These are phyloP conservation scores for Conidiobolus coronatus DNA, from an alignment of 371 early-diverging fungal genomes.

Conservation along the genomic window DNA sequence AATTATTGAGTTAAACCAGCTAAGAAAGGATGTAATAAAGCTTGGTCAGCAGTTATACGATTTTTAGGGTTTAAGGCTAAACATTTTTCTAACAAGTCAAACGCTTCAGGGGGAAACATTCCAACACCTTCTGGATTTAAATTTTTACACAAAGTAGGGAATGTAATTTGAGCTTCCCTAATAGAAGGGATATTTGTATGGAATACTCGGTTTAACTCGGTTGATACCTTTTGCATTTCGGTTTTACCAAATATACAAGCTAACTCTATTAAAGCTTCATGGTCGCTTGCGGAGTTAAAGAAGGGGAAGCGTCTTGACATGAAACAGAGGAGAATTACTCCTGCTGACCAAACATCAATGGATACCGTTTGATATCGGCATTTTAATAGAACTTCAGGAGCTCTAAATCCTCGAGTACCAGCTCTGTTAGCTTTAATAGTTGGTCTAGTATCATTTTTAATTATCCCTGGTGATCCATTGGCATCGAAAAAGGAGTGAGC, in stretches of 20 bases:
- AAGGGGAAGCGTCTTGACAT: conserved; percentile 81
- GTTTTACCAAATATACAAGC: conserved; percentile 65
- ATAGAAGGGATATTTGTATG: conserved; percentile 27
- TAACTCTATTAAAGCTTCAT: conserved; percentile 78
- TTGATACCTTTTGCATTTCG: conserved; percentile 52
- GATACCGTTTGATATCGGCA: conserved; percentile 48
- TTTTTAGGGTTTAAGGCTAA: conserved; percentile 18
- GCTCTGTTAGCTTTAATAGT: conserved; percentile 72
- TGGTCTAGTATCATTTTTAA: conserved; percentile 26
- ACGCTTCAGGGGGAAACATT: conserved; percentile 10
- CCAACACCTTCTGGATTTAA: conserved; percentile 12
- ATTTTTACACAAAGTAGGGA: conserved; percentile 13
- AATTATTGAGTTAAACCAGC: neutral
- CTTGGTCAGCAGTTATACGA: conserved; percentile 30
- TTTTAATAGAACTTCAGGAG: conserved; percentile 90
- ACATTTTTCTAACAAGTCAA: conserved; percentile 19
- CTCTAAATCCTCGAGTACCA: conserved; percentile 95
- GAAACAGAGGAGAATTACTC: conserved; percentile 72
- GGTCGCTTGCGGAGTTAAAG: conserved; percentile 73
- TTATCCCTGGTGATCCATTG: conserved; percentile 6
- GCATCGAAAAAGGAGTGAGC: conserved; percentile 1
- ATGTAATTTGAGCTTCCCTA: conserved; percentile 16
- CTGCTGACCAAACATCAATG: conserved; percentile 67
- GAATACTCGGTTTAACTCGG: conserved; percentile 25
- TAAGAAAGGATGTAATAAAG: conserved; percentile 30